A percentile compares a stretch with the other conserved stretches of the same genome.
Evolutionary conservation across 2,329 filamentous ascomycete genomes (phyloP).

Genomic region (Cytospora chrysosperma): DNA sequence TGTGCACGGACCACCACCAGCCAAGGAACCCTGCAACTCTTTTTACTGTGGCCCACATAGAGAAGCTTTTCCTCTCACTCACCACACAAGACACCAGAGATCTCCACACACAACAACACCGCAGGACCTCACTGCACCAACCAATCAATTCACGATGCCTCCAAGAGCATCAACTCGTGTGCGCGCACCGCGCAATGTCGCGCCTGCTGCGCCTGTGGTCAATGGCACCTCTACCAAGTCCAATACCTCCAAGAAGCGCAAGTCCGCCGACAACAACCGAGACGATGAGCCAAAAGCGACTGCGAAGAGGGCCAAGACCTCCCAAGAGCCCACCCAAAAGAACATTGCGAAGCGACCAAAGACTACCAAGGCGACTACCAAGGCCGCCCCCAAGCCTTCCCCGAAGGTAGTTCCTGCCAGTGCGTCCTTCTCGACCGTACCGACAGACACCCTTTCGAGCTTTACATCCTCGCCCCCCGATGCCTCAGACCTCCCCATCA

Average conservation of each 20-base stretch:
- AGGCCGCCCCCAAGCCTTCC: conserved; percentile 6
- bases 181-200: conserved; percentile 14
- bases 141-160: conserved; percentile 16
- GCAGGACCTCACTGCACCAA: conserved; percentile 7
- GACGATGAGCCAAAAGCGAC: conserved; percentile 2
- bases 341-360: conserved; percentile 11
- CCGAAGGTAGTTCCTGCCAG: conserved; percentile 4
- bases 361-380: conserved; percentile 11
- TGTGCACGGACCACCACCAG: too few relatives aligned
- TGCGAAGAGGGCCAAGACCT: conserved; percentile 12
- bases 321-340: conserved; percentile 6
- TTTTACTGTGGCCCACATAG: neutral
- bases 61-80: conserved; percentile 14
- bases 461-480: conserved; percentile 21
- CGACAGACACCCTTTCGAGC: conserved; percentile 19
- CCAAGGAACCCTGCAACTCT: neutral
- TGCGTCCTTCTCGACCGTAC: conserved; percentile 16
- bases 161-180: conserved; percentile 19
- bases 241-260: conserved; percentile 24
- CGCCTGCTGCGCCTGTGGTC: conserved; percentile 13
- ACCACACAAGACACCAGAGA: neutral
- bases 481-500: conserved; percentile 20
- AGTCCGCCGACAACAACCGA: conserved; percentile 14
- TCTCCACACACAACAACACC: conserved; percentile 2
- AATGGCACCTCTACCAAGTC: conserved; percentile 13